Conservation (phyloP, 108 stramenopile species). For the Cyclostephanos tholiformis region DNA sequence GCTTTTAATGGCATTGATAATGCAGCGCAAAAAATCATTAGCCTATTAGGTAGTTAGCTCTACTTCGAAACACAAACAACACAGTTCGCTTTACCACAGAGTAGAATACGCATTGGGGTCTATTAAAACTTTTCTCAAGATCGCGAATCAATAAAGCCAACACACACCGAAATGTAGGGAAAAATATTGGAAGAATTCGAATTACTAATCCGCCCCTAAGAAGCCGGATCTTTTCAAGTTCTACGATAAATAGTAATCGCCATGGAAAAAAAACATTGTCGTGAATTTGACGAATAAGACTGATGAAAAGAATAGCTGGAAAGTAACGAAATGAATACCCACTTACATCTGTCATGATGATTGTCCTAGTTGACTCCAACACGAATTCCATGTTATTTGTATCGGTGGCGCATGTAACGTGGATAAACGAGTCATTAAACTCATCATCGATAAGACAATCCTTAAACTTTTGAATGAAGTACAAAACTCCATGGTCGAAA, state of each 20-base stretch:
- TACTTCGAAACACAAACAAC: too few species aligned
- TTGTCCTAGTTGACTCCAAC: conserved; percentile 89
- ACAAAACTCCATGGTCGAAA: conserved; percentile 89
- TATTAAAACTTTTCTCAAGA: too few species aligned
- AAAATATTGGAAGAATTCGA: background rate
- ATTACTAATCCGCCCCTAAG: conserved; percentile 74
- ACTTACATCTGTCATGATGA: conserved; percentile 89
- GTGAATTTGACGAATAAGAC: background rate
- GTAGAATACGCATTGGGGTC: too few species aligned
- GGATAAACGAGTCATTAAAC: conserved; percentile 80
- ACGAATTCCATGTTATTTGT: conserved; percentile 95
- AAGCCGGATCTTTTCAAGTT: conserved; percentile 90
- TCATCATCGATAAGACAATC: conserved; percentile 89
- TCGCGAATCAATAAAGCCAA: background rate
- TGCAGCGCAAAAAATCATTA: too few species aligned
- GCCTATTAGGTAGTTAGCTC: too few species aligned
- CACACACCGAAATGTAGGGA: background rate
- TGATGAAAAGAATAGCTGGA: conserved; percentile 2
- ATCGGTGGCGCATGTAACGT: conserved; percentile 98
- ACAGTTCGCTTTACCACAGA: too few species aligned
- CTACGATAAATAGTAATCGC: conserved; percentile 6
- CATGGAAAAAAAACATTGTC: background rate
- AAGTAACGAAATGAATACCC: background rate
- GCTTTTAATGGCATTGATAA: too few species aligned
- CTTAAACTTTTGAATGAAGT: conserved; percentile 94